Evolutionary conservation across 805 yeast species (phyloP).

Genomic region (Candida koratica): DNA sequence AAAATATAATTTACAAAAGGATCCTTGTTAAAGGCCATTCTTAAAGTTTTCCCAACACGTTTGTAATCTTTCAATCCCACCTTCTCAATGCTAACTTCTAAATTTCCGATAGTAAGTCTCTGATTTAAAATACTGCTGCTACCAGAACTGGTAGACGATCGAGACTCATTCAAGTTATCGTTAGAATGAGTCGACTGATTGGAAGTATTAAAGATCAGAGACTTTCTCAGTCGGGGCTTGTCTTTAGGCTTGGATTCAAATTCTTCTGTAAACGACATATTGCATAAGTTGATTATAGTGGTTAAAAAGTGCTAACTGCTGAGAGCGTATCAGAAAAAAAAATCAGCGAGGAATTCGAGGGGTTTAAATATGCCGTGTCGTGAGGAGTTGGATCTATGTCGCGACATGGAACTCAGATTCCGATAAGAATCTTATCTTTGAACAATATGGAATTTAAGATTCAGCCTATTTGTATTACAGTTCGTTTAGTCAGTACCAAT

Average conservation of each 20-base stretch:
- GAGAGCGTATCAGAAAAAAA: not conserved
- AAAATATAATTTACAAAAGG: constrained; percentile 48
- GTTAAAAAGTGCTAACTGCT: not conserved
- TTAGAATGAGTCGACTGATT: constrained; percentile 3
- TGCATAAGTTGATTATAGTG: constrained; percentile 9
- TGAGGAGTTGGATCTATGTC: constrained; percentile 1
- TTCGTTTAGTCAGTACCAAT: no score
- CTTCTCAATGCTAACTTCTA: constrained; percentile 19
- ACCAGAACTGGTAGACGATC: constrained; percentile 4
- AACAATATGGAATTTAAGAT: no score
- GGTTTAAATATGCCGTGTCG: constrained; percentile 4
- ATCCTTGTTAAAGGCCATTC: constrained; percentile 52
- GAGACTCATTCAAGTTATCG: constrained; percentile 4
- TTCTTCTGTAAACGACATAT: constrained; percentile 24
- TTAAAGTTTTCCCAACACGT: constrained; percentile 52
- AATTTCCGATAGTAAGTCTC: constrained; percentile 15
- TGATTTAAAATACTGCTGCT: constrained; percentile 9
- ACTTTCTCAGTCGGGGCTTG: constrained; percentile 38
- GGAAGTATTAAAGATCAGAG: constrained; percentile 23
- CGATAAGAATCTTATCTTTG: no score
- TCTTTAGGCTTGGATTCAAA: constrained; percentile 28
- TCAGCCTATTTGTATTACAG: no score
- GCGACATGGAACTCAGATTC: constrained; percentile 1
- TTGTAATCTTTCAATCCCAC: constrained; percentile 43
- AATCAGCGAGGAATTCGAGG: not conserved